Percentiles rank a stretch among this genome's conserved stretches.
Conservation (phyloP, 768 basidiomycete genomes). For the Harrya chromipes region DNA sequence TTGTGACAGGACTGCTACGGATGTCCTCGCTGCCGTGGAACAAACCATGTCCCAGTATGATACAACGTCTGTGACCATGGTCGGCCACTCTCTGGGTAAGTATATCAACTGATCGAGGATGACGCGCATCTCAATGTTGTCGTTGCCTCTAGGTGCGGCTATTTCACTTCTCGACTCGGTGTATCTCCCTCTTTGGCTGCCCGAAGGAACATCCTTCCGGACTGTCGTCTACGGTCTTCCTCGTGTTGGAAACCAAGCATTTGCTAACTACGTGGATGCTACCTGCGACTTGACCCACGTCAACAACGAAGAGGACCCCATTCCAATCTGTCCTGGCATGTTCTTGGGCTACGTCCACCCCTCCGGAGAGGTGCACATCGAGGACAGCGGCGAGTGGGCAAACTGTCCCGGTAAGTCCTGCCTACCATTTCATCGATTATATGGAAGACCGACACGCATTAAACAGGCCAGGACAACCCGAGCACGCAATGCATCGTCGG, state of each 20-base stretch:
- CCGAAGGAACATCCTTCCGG: slow-evolving; percentile 29
- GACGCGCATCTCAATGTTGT: neutral
- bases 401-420: slow-evolving; percentile 45
- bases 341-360: slow-evolving; percentile 42
- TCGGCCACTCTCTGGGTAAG: slow-evolving; percentile 44
- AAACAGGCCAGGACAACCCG: slow-evolving; percentile 55
- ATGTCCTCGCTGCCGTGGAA: slow-evolving; percentile 44
- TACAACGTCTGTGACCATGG: slow-evolving; percentile 40
- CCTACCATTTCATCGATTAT: neutral
- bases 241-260: slow-evolving; percentile 54
- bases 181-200: slow-evolving; percentile 39
- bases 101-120: neutral
- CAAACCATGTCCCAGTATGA: slow-evolving; percentile 34
- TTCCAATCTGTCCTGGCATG: slow-evolving; percentile 35
- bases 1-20: slow-evolving; percentile 35
- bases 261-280: slow-evolving; percentile 54
- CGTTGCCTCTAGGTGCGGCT: slow-evolving; percentile 30
- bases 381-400: slow-evolving; percentile 48
- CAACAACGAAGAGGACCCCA: slow-evolving; percentile 46
- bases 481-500: slow-evolving; percentile 31
- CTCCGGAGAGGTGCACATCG: slow-evolving; percentile 42
- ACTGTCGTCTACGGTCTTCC: slow-evolving; percentile 37
- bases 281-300: slow-evolving; percentile 47
- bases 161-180: slow-evolving; percentile 38
- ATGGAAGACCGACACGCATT: neutral